Conservation (phyloP, 148 eudicot genomes). For the Cornus kousa region DNA sequence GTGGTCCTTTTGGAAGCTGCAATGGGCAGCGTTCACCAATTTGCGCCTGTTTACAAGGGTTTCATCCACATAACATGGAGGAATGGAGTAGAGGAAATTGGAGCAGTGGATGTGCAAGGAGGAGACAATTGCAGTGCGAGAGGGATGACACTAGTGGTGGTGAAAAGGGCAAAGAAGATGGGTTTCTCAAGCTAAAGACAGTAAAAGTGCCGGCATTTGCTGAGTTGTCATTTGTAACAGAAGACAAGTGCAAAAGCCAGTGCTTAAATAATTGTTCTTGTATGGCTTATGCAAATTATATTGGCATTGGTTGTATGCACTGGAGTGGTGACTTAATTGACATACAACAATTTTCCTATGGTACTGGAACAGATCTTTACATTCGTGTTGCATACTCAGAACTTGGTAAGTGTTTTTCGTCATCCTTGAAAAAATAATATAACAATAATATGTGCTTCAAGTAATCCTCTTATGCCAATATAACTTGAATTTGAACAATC, state of each 20-base stretch:
- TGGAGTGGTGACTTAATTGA: conserved; percentile 40
- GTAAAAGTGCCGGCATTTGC: background rate
- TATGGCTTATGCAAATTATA: conserved; percentile 33
- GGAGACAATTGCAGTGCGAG: conserved; percentile 26
- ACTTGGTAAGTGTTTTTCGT: conserved; percentile 9
- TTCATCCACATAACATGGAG: conserved; percentile 24
- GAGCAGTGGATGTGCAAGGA: conserved; percentile 28
- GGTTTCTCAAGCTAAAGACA: conserved; percentile 27
- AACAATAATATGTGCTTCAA: background rate
- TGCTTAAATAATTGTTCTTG: conserved; percentile 41
- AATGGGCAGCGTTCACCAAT: conserved; percentile 18
- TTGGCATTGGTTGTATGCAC: conserved; percentile 37
- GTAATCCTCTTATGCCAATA: background rate
- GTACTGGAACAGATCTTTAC: background rate
- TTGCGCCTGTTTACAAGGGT: conserved; percentile 44
- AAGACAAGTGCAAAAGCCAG: conserved; percentile 12
- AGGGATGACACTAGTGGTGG: background rate
- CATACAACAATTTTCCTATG: conserved; percentile 13
- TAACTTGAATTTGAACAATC: background rate
- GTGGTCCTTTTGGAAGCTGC: conserved; percentile 49
- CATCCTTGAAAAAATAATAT: no score
- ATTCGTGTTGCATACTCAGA: conserved; percentile 29
- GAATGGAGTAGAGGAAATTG: conserved; percentile 46
- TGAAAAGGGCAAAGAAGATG: conserved; percentile 25
- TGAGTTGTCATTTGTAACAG: conserved; percentile 10